These are phyloP conservation scores for Hypoxylon sp. DNA, from an alignment of 2,329 filamentous ascomycete genomes.

Conservation along the genomic window DNA sequence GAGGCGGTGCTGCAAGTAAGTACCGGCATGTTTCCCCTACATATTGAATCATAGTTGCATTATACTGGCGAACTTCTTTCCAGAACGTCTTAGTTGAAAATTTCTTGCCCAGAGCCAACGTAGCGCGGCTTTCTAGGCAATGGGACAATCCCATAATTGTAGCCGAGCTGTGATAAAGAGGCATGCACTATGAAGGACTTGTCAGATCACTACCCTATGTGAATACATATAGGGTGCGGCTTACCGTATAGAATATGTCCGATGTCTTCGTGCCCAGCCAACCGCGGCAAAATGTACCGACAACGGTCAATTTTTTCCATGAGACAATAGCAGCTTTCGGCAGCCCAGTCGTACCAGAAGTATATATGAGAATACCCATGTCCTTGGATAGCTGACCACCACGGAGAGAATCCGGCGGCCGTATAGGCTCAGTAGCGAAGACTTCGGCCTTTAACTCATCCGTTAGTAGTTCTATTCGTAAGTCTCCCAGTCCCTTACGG, in stretches of 20 bases:
- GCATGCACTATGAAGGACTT: slow-evolving; percentile 76
- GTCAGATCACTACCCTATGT: neutral
- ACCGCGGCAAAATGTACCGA: slow-evolving; percentile 65
- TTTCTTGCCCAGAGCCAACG: slow-evolving; percentile 79
- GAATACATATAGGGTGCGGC: slow-evolving; percentile 38
- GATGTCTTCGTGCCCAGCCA: slow-evolving; percentile 71
- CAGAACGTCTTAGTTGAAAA: slow-evolving; percentile 86
- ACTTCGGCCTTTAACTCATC: slow-evolving; percentile 70
- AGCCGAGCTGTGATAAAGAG: slow-evolving; percentile 88
- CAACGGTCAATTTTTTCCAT: slow-evolving; percentile 76
- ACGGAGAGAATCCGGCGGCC: slow-evolving; percentile 72
- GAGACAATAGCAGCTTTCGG: slow-evolving; percentile 84
- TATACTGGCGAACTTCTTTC: slow-evolving; percentile 77
- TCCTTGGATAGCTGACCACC: slow-evolving; percentile 65
- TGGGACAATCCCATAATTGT: slow-evolving; percentile 77
- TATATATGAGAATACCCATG: slow-evolving; percentile 84
- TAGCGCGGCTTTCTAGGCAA: slow-evolving; percentile 72
- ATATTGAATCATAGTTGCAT: slow-evolving; percentile 86
- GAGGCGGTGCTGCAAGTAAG: slow-evolving; percentile 76
- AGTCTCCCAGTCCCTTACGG: slow-evolving; percentile 61
- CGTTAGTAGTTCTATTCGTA: slow-evolving; percentile 75
- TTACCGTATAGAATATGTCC: slow-evolving; percentile 83
- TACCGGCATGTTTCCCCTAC: slow-evolving; percentile 91
- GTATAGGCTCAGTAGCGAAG: slow-evolving; percentile 64
- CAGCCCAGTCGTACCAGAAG: slow-evolving; percentile 86